Conservation (phyloP, 164 flowering plant species). For the Piper betle region DNA sequence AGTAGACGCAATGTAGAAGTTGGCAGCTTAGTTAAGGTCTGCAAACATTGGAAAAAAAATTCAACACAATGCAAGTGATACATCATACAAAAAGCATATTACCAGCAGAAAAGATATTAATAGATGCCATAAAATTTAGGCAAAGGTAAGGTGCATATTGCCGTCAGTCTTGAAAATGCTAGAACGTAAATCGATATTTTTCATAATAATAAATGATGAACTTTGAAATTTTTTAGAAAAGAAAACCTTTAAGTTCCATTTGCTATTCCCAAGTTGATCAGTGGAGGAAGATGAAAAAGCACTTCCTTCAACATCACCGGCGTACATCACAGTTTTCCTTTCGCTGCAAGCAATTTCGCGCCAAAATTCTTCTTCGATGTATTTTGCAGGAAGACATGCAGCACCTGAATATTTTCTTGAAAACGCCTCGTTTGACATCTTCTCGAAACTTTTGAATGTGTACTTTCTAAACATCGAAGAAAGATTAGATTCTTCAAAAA, state of each 20-base stretch:
- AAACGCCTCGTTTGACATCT: conserved; percentile 94
- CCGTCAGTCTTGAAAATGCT: too few relatives aligned
- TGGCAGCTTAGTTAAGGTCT: conserved; percentile 71
- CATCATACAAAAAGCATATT: too few relatives aligned
- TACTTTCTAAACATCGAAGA: conserved; percentile 70
- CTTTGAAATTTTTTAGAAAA: too few relatives aligned
- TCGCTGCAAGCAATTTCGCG: conserved; percentile 86
- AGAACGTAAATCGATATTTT: too few relatives aligned
- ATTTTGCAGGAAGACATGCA: conserved; percentile 79
- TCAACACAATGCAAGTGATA: too few relatives aligned
- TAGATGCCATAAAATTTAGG: too few relatives aligned
- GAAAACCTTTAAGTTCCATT: conserved; percentile 95
- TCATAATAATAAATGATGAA: too few relatives aligned
- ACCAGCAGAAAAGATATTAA: too few relatives aligned
- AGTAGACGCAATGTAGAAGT: conserved; percentile 75
- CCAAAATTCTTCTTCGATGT: conserved; percentile 97
- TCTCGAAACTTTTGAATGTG: conserved; percentile 89
- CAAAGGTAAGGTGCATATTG: too few relatives aligned
- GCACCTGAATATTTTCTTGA: conserved; percentile 82
- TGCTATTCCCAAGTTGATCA: conserved; percentile 89
- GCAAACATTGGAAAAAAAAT: conserved; percentile 3
- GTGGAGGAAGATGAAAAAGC: conserved; percentile 85
- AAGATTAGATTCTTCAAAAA: conserved; percentile 1
- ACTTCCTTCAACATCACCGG: conserved; percentile 99
- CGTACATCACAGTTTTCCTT: conserved; percentile 90